Evolutionary conservation across 495 filamentous ascomycete genomes (phyloP).

Genomic region (Penicillium chermesinum): DNA sequence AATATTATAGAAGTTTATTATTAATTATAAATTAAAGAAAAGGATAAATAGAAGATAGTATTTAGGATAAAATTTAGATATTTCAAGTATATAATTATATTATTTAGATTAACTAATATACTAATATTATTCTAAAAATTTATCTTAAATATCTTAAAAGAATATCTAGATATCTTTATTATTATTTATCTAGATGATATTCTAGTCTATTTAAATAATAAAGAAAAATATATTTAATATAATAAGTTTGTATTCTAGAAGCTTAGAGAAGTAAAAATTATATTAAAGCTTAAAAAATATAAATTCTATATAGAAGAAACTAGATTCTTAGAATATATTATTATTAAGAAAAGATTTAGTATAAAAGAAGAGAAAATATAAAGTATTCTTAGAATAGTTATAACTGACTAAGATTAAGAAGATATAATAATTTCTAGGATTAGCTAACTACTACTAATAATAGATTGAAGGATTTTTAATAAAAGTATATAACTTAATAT

Average conservation of each 20-base stretch:
- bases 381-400: neutral
- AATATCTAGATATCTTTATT: constrained; percentile 13
- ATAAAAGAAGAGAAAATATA: constrained; percentile 1
- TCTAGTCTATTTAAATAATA: constrained; percentile 9
- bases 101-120: constrained; percentile 15
- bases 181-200: constrained; percentile 9
- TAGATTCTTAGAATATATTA: constrained; percentile 1
- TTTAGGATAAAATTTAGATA: constrained; percentile 14
- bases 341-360: constrained; percentile 3
- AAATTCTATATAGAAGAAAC: constrained; percentile 1
- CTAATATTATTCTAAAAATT: constrained; percentile 9
- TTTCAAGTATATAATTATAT: constrained; percentile 16
- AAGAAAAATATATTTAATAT: constrained; percentile 9
- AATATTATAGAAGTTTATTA: constrained; percentile 18
- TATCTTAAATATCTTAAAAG: neutral
- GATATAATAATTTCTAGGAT: neutral
- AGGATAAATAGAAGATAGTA: constrained; percentile 15
- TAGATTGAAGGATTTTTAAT: neutral
- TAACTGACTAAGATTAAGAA: neutral
- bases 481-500: neutral
- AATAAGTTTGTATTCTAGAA: neutral
- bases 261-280: neutral
- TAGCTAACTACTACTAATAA: constrained; percentile 1
- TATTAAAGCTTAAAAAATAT: neutral
- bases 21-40: constrained; percentile 9